Evolutionary conservation across 2,329 filamentous ascomycete species (phyloP).

Genomic region (Sporothrix variecibatus): DNA sequence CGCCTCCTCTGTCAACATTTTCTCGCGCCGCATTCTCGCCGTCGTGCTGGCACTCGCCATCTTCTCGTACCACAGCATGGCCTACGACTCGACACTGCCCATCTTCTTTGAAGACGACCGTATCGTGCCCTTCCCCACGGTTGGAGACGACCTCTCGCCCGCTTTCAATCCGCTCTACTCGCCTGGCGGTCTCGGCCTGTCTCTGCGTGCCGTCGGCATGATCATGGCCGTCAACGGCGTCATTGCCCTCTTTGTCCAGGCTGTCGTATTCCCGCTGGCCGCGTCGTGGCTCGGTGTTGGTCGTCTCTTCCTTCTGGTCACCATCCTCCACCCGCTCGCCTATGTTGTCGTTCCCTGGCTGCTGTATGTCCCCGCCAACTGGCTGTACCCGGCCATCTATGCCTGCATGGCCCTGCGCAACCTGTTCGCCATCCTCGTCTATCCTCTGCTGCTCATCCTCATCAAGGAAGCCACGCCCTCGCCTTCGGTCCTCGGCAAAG

Average conservation of each 20-base stretch:
- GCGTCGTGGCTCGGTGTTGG: constrained; percentile 61
- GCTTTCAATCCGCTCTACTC: constrained; percentile 52
- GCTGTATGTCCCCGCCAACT: constrained; percentile 53
- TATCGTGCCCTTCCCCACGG: constrained; percentile 38
- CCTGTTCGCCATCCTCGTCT: constrained; percentile 63
- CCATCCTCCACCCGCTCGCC: constrained; percentile 61
- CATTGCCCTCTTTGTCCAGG: constrained; percentile 73
- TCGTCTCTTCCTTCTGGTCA: constrained; percentile 59
- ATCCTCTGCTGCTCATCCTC: constrained; percentile 65
- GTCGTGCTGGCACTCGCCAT: constrained; percentile 82
- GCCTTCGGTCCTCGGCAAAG: constrained; percentile 58
- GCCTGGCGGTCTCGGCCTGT: constrained; percentile 64
- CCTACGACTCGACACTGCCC: constrained; percentile 85
- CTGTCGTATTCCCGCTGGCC: constrained; percentile 64
- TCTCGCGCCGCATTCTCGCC: constrained; percentile 66
- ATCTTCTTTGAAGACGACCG: constrained; percentile 87
- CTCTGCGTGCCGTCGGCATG: constrained; percentile 62
- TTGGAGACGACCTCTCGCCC: constrained; percentile 27
- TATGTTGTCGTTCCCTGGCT: constrained; percentile 63
- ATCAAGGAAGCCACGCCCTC: constrained; percentile 67
- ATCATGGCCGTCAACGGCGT: constrained; percentile 58
- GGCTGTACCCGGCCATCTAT: constrained; percentile 61
- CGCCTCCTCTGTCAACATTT: constrained; percentile 42
- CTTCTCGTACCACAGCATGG: constrained; percentile 95
- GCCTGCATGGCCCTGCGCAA: constrained; percentile 59